These are phyloP conservation scores for Kurtzmaniella quercitrusa DNA, from an alignment of 1,139 yeast genomes.

Conservation along the genomic window DNA sequence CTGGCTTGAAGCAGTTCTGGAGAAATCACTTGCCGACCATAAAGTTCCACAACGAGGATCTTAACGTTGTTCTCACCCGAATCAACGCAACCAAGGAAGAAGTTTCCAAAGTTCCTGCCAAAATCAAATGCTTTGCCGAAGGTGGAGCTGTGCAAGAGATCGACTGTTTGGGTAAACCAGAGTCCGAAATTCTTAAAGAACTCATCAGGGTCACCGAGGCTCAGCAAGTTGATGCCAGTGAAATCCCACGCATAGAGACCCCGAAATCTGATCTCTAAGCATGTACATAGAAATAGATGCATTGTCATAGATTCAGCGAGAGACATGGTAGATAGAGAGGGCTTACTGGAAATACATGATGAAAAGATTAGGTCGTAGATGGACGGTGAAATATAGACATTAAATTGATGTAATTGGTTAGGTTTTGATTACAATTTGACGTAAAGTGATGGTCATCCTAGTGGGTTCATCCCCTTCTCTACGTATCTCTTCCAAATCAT, in stretches of 20 bases:
- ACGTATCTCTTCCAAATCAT: neutral
- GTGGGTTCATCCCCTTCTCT: no score
- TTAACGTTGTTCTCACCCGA: constrained; percentile 59
- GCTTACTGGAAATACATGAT: no score
- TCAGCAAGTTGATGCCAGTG: constrained; percentile 20
- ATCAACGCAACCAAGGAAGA: constrained; percentile 36
- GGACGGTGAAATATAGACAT: no score
- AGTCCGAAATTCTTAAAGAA: constrained; percentile 23
- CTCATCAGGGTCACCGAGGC: constrained; percentile 33
- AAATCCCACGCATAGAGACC: constrained; percentile 19
- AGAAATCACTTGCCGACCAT: constrained; percentile 67
- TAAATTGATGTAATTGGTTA: no score
- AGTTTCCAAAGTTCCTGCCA: constrained; percentile 47
- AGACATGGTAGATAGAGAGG: neutral
- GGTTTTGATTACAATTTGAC: no score
- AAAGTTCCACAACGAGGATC: constrained; percentile 73
- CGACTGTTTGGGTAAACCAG: constrained; percentile 27
- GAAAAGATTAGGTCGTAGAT: no score
- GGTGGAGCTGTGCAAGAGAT: constrained; percentile 17
- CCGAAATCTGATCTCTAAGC: neutral
- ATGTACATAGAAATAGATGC: constrained; percentile 1
- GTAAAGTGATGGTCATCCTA: no score
- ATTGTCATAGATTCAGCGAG: neutral
- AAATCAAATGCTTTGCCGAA: constrained; percentile 25
- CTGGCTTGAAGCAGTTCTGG: constrained; percentile 58